Evolutionary conservation across 306 rosid genomes (phyloP), one percentile per base, ranked within the genome.

Genomic region (Abrus precatorius): DNA sequence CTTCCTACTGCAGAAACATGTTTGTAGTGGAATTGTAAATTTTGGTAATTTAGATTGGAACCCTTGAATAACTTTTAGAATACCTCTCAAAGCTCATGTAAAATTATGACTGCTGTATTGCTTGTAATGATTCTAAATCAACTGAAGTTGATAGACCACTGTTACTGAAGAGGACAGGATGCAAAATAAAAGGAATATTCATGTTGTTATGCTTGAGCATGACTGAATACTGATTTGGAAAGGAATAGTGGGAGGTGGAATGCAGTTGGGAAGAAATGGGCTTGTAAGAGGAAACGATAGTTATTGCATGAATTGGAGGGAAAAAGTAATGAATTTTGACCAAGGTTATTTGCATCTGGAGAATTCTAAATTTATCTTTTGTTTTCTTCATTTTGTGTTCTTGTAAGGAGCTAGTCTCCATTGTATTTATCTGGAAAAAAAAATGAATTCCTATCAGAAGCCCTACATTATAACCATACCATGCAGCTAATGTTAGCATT

Each of bases 131-230:
- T 69, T 75, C 53, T 38, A 49, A 79, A 33, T 72, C 67, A 30
- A 82, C 3, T 44, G 28, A 56, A 80, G 43, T 69, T 61, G 55
- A 50, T 59, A 44, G 68, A 48, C 40, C 34, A 9, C 72, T 44
- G 20, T 54, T 67, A 57, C 20, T 34, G 78, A 45, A 60, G 79
- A 45, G n/a, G 52, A 28, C 69, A 69, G n/a, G 54, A 69, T 68
- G 9, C 10, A 32, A 57, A 45, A 68, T 68, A 29, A 45, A 20
- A 56, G 60, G 62, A 79, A 27, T 34, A 36, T 8, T 50, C 38
- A 49, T 61, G n/a, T 13, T 14, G 50, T 69, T 20, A 69, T 43
- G 30, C 57, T 59, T 12, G 12, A 48, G 34, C 54, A 57, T 38
- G 9, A 8, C 20, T 10, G 52, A 45, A 59, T 77, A 30, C 6